These are phyloP conservation scores for Platanthera zijinensis DNA, from an alignment of 106 monocot species.

Conservation along the genomic window DNA sequence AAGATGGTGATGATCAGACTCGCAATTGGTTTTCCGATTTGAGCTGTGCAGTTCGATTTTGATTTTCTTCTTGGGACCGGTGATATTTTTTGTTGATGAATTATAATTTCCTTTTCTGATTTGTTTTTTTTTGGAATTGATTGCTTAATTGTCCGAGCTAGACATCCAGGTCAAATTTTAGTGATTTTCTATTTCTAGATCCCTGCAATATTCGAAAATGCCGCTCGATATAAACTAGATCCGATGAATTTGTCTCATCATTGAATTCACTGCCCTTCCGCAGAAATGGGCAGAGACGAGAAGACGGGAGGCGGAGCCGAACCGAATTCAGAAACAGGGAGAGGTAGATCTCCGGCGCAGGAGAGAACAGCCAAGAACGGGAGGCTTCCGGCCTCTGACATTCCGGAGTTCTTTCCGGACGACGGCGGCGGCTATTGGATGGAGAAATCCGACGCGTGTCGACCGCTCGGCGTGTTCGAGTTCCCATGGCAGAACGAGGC, in stretches of 20 bases:
- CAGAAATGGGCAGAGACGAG: background rate
- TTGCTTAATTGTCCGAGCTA: background rate
- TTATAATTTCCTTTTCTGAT: background rate
- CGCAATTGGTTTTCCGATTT: background rate
- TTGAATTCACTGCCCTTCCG: background rate
- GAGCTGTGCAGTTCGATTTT: background rate
- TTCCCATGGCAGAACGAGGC: slow-evolving; percentile 51
- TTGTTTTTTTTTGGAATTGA: background rate
- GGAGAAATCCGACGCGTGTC: background rate
- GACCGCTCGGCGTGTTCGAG: slow-evolving; percentile 44
- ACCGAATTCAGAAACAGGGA: background rate
- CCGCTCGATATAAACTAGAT: background rate
- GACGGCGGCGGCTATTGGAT: background rate
- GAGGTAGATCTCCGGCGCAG: background rate
- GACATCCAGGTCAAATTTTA: background rate
- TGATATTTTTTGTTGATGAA: background rate
- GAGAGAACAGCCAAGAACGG: background rate
- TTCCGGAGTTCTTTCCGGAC: background rate
- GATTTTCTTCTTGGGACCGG: too few species aligned
- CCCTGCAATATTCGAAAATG: background rate
- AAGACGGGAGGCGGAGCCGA: background rate
- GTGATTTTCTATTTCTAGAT: background rate
- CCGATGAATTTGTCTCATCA: background rate
- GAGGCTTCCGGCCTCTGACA: background rate
- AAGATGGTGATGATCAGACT: background rate